Evolutionary conservation across 106 monocot species (phyloP).

Genomic region (Acorus calamus): DNA sequence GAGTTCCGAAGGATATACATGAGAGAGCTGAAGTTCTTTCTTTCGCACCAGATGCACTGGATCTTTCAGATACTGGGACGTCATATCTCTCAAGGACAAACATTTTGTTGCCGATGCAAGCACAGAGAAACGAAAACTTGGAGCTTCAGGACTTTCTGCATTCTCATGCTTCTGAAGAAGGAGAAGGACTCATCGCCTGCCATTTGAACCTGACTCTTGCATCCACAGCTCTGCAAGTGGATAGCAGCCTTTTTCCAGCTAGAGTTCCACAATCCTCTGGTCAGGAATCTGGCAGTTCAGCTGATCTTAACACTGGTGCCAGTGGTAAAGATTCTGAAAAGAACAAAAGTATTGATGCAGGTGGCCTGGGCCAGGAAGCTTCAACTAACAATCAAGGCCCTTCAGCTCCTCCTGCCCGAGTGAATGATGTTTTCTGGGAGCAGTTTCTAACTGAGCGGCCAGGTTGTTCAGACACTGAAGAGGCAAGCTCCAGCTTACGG

Average conservation of each 20-base stretch:
- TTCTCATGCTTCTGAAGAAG: constrained; percentile 16
- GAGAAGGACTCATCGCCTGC: constrained; percentile 41
- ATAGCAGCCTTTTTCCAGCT: constrained; percentile 5
- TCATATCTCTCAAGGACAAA: constrained; percentile 44
- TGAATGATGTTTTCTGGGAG: constrained; percentile 96
- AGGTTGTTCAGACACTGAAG: constrained; percentile 62
- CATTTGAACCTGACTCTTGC: constrained; percentile 80
- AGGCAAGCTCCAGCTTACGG: constrained; percentile 56
- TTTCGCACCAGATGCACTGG: constrained; percentile 27
- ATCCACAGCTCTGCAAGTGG: constrained; percentile 48
- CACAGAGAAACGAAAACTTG: neutral
- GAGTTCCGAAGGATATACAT: neutral
- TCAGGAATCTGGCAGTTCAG: constrained; percentile 3
- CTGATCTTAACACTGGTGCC: constrained; percentile 3
- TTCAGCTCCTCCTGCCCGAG: constrained; percentile 28
- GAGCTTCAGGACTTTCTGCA: no score
- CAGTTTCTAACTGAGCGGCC: constrained; percentile 91
- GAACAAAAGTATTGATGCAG: neutral
- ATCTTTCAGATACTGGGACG: constrained; percentile 44
- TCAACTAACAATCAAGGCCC: constrained; percentile 21
- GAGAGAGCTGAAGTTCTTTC: constrained; percentile 15
- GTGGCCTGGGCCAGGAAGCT: neutral
- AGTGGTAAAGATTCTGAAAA: constrained; percentile 1
- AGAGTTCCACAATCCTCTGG: constrained; percentile 11
- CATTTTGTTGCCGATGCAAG: constrained; percentile 19